Conservation (phyloP, 208 protist species). For the Porcisia hertigi region DNA sequence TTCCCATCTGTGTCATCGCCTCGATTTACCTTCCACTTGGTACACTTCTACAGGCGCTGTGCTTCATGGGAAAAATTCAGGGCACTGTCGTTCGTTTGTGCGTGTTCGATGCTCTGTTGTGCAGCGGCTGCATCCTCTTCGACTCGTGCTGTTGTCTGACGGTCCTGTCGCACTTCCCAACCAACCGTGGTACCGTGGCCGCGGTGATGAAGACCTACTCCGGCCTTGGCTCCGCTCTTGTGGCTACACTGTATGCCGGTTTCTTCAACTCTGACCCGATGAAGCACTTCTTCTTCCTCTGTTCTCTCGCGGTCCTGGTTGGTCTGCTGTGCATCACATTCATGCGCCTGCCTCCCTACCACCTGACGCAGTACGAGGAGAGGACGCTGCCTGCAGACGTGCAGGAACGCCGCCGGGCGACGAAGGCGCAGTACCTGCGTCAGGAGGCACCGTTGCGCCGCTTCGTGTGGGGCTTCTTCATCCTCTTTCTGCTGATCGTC, state of each 20-base stretch:
- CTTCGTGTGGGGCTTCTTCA: conserved; percentile 52
- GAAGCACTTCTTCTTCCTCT: conserved; percentile 64
- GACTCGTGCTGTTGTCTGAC: conserved; percentile 45
- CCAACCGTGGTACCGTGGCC: conserved; percentile 53
- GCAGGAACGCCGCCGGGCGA: conserved; percentile 31
- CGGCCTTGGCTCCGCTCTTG: conserved; percentile 56
- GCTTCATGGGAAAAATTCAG: conserved; percentile 48
- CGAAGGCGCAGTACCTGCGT: conserved; percentile 51
- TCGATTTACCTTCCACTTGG: conserved; percentile 35
- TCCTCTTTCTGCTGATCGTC: conserved; percentile 54
- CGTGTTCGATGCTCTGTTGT: conserved; percentile 54
- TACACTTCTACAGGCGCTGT: conserved; percentile 44
- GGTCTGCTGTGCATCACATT: conserved; percentile 35
- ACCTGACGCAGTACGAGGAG: conserved; percentile 48
- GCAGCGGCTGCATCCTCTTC: conserved; percentile 40
- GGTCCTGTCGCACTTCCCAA: conserved; percentile 46
- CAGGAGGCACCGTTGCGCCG: conserved; percentile 58
- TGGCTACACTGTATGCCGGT: conserved; percentile 46
- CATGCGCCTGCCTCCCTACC: conserved; percentile 57
- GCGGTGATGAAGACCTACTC: conserved; percentile 64
- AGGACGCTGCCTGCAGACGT: conserved; percentile 37
- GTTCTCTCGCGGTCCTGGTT: conserved; percentile 25
- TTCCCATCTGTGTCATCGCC: conserved; percentile 39
- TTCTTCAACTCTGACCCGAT: conserved; percentile 45
- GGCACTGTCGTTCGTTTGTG: conserved; percentile 34